Evolutionary conservation across 2,329 filamentous ascomycete species (phyloP).

Genomic region (Colletotrichum spinosum): DNA sequence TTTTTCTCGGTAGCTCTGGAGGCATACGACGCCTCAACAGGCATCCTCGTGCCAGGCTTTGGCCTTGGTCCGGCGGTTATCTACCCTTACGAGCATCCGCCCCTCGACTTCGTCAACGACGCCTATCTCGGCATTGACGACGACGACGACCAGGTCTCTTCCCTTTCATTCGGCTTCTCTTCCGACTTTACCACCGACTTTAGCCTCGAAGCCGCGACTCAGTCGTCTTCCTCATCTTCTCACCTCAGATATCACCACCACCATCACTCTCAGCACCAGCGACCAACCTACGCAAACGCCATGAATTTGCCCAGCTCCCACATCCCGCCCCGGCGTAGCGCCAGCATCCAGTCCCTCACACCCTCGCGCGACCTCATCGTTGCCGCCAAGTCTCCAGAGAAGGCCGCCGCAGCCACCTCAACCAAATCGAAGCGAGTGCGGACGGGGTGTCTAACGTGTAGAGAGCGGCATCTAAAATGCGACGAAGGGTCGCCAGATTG

Average conservation of each 20-base stretch:
- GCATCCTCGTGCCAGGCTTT: constrained; percentile 48
- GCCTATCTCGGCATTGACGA: constrained; percentile 18
- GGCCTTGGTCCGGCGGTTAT: constrained; percentile 48
- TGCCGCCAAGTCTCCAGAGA: constrained; percentile 32
- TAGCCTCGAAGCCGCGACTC: constrained; percentile 16
- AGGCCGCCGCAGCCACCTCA: constrained; percentile 39
- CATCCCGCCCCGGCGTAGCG: constrained; percentile 37
- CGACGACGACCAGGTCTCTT: constrained; percentile 36
- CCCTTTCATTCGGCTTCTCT: constrained; percentile 42
- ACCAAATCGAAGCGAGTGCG: constrained; percentile 85
- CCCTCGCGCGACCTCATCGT: constrained; percentile 34
- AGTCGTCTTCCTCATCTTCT: constrained; percentile 14
- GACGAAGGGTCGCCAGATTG: constrained; percentile 76
- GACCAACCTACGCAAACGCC: constrained; percentile 43
- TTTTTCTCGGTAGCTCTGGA: constrained; percentile 47
- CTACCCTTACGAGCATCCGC: constrained; percentile 36
- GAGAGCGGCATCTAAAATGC: constrained; percentile 91
- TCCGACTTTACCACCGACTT: constrained; percentile 28
- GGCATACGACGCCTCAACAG: constrained; percentile 48
- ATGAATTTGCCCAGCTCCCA: constrained; percentile 39
- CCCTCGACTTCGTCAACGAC: constrained; percentile 32
- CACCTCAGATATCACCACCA: constrained; percentile 41
- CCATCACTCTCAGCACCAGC: constrained; percentile 7
- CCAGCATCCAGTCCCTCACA: constrained; percentile 36
- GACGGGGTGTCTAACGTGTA: constrained; percentile 90